Base-by-base conservation (phyloP, 108 stramenopile genomes). In the Pseudonitzschia multiseries region DNA sequence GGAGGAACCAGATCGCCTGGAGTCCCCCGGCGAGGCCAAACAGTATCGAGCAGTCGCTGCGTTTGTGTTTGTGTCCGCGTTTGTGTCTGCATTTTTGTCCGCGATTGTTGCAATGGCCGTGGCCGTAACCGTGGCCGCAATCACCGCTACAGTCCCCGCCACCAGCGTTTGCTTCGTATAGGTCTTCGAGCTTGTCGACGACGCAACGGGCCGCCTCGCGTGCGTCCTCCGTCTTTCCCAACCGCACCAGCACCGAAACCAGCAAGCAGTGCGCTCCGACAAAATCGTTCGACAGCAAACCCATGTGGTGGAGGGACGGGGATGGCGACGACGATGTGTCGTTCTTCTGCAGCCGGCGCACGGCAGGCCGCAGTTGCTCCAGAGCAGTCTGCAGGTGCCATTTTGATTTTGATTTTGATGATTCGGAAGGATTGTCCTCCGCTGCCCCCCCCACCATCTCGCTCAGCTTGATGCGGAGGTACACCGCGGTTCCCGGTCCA, bases 401-500 rank as follows among this genome's bases (percentile, higher is more conserved):
- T n/a, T n/a, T n/a, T n/a, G n/a, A n/a, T n/a, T n/a, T n/a, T n/a
- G 24, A 28, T 3, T 14, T 40, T 21, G 62, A n/a, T n/a, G 36
- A 40, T 41, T 32, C 40, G 20, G 31, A 63, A 5, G 33, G 13
- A 32, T n/a, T n/a, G n/a, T 10, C 28, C 8, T 63, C 10, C 32
- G 40, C 18, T 48, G 1, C 46, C 36, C 2, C 2, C 4, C n/a
- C n/a, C 10, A 14, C 18, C 46, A 2, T n/a, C 1, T 63, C 33
- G 13, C 62, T 36, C n/a, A 63, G 40, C 62, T 63, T 63, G 27
- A 63, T 63, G n/a, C 62, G 62, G 6, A 63, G 40, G 13, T 63
- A 63, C n/a, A 63, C 62, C 21, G 31, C 32, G 15, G 13, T 33
- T 2, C 62, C 62, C 40, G 36, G 20, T 10, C 62, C 62, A 29